phyloP scores from a whole-genome alignment of 352 stramenopile species.

The Pythium dissotocum region DNA sequence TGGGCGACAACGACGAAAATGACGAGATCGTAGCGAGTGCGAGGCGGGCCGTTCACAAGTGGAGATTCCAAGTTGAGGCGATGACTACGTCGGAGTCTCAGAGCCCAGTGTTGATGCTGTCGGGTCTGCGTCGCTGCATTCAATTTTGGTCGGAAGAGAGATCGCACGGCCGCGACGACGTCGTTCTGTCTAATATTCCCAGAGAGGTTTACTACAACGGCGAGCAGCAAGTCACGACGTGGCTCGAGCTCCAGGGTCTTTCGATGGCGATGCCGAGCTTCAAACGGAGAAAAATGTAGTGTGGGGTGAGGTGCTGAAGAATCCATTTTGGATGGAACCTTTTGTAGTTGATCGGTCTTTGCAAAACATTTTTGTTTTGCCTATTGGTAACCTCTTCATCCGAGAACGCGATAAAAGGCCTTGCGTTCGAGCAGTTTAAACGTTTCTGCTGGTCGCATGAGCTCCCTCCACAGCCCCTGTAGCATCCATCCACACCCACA shows the following conservation, averaged over 20 bases:
- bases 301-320: no score
- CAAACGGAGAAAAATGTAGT: no score
- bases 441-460: no score
- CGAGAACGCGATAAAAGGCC: no score
- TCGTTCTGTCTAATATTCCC: background rate
- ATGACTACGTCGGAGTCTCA: background rate
- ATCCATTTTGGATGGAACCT: no score
- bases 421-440: no score
- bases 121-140: background rate
- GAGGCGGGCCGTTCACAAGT: background rate
- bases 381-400: no score
- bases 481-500: no score
- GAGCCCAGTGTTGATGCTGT: background rate
- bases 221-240: background rate
- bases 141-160: background rate
- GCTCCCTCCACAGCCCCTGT: no score
- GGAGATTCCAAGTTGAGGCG: background rate
- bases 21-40: background rate
- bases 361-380: no score
- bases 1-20: background rate
- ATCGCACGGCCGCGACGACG: no score
- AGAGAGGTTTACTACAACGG: background rate
- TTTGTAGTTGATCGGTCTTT: no score
- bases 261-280: background rate
- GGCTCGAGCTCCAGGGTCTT: background rate